Base-by-base conservation (phyloP, 768 basidiomycete genomes). In the Psilocybe sp. region DNA sequence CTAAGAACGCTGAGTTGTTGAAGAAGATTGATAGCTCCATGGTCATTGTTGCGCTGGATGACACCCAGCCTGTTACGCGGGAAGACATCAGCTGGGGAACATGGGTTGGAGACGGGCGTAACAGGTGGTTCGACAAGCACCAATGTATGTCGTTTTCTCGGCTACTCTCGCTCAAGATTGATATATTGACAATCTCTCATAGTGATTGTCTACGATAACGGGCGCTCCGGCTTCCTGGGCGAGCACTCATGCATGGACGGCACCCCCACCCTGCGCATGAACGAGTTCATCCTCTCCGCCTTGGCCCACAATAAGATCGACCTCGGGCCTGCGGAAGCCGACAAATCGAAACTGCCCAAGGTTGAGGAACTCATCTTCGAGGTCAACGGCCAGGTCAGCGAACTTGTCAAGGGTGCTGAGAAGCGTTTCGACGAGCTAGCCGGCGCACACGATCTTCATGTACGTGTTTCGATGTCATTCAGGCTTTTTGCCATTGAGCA, bases 81-180 rank as follows among this genome's bases (percentile, higher is more conserved):
- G 89, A 96, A 56, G 84, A 90, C 23, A 75, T 88, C 11, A 88
- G 88, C 49, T 88, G 89, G 85, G 74, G 70, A 15, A 81, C 83
- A 43, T 98, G 96, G 94, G 85, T 85, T 18, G 96, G 94, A 31
- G 81, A 96, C 57, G 95, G 92, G 18, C 75, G 84, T 44, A 97
- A 96, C 66, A 75, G 96, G 52, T 99, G 89, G 77, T 98, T 86
- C 63, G 97, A 98, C 75, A 99, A 99, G 69, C 96, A 98, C 63
- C 91, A 98, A 63, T 61, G 92, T 93, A 64, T 32, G 87, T 75
- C 4, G 37, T n/a, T 19, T 40, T 18, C 38, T 14, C 20, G 3
- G 46, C 23, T 39, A 28, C 15, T n/a, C 14, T 40, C 13, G 19
- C 31, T 40, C 37, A 5, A 18, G 16, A 15, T 31, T 49, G 18